Evolutionary conservation across 306 rosid genomes (phyloP).

Genomic region (Ceratonia siliqua): DNA sequence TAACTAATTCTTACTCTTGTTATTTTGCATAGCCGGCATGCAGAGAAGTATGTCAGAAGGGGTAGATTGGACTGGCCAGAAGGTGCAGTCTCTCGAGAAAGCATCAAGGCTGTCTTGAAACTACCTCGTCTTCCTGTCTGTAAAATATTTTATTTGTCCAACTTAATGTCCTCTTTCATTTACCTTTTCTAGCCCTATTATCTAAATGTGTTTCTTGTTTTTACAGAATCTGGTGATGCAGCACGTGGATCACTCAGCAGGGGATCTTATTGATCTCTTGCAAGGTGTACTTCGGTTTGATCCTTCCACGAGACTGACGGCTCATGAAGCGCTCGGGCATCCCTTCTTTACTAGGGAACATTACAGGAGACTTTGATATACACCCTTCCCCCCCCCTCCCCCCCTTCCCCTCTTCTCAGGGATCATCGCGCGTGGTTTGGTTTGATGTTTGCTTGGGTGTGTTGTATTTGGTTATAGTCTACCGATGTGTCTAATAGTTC

Average conservation of each 20-base stretch:
- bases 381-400: neutral
- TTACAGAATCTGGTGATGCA: slow-evolving; percentile 79
- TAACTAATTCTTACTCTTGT: neutral
- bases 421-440: neutral
- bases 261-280: slow-evolving; percentile 77
- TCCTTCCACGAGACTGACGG: slow-evolving; percentile 56
- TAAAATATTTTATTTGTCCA: slow-evolving; percentile 17
- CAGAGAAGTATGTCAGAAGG: slow-evolving; percentile 70
- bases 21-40: slow-evolving; percentile 54
- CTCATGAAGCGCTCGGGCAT: slow-evolving; percentile 70
- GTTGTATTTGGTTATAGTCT: slow-evolving; percentile 13
- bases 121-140: slow-evolving; percentile 78
- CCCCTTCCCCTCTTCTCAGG: neutral
- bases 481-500: slow-evolving; percentile 12
- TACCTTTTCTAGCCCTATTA: neutral
- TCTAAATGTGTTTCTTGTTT: neutral
- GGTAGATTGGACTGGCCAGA: slow-evolving; percentile 84
- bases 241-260: slow-evolving; percentile 84
- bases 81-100: slow-evolving; percentile 72
- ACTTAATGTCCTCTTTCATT: neutral
- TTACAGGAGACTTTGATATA: slow-evolving; percentile 43
- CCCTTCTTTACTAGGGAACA: slow-evolving; percentile 64
- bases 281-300: slow-evolving; percentile 78
- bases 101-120: slow-evolving; percentile 76
- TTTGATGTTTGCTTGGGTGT: slow-evolving; percentile 17